Percentiles rank a stretch among this genome's conserved stretches.
Conservation (phyloP, 1,284 basidiomycete species). For the Sanghuangporus weigelae region DNA sequence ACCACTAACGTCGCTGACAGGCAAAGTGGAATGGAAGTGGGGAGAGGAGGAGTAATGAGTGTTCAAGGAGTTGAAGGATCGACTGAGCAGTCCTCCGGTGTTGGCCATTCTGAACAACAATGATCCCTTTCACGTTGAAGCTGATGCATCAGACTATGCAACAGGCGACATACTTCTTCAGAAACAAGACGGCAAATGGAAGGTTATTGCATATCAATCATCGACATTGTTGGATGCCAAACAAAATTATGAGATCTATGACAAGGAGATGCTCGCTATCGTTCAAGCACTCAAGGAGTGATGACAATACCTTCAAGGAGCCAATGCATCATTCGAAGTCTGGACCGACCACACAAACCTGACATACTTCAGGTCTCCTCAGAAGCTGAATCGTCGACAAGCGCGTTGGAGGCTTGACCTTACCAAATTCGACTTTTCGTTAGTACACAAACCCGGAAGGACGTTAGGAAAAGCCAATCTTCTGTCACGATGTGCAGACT, state of each 20-base stretch:
- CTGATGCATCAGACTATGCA: constrained; percentile 5
- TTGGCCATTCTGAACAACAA: no score
- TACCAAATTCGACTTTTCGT: constrained; percentile 22
- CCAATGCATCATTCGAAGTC: constrained; percentile 18
- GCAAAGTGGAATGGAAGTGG: not conserved
- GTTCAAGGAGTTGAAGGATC: not conserved
- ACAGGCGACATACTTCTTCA: constrained; percentile 5
- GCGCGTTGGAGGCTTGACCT: constrained; percentile 43
- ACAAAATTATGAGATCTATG: constrained; percentile 42
- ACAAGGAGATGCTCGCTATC: constrained; percentile 42
- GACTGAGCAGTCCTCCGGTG: not conserved
- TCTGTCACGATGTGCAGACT: no score
- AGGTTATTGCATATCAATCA: constrained; percentile 28
- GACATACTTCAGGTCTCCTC: constrained; percentile 29
- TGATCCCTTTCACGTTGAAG: not conserved
- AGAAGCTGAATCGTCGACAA: constrained; percentile 43
- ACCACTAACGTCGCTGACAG: not conserved
- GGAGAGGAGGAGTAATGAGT: not conserved
- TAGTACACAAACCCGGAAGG: not conserved
- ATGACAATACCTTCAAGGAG: constrained; percentile 26
- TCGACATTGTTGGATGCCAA: constrained; percentile 26
- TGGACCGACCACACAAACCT: constrained; percentile 30
- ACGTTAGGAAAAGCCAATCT: no score
- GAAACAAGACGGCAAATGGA: constrained; percentile 16
- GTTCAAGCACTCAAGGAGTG: constrained; percentile 30